Base-by-base conservation (phyloP, 1,139 yeast genomes). In the Candida mesenterica region DNA sequence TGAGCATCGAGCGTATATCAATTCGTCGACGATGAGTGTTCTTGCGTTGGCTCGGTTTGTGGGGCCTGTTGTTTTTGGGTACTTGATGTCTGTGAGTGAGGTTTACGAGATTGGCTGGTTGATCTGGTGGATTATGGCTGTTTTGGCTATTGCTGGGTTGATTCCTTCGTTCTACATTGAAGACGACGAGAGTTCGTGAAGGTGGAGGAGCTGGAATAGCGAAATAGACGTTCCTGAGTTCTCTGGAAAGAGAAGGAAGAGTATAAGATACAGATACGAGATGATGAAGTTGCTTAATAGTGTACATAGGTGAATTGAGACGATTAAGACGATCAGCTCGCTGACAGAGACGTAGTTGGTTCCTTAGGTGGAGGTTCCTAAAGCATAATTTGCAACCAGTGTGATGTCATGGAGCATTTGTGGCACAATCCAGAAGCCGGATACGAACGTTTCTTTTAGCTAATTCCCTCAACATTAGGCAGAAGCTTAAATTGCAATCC, bases 1-100 rank as follows among this genome's bases (percentile, higher is more conserved):
- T 20, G 36, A 48, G 32, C 57, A 54, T 35, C 42, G 59, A 12
- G 59, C 59, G 1, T 55, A 53, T 28, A 53, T 55, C 24, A 55
- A 55, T 33, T 45, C 56, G n/a, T 43, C 46, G 17, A 41, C 54
- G 5, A 49, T 54, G 51, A 50, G 56, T 35, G 43, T 55, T 33
- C 38, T 48, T 31, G 54, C 58, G 5, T 43, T 55, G 28, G 52
- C 57, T 9, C 40, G 57, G 16, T 52, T 49, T 31, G 37, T 46
- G 9, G 58, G 57, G 1, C 60, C 60, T 2, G 41, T 53, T n/a
- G 29, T 45, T 1, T 52, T 49, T 34, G 57, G 57, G 5, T 49
- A 46, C 28, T 32, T 53, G 35, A 51, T 51, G 55, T 40, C 50
- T 4, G 22, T 46, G 7, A 52, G 55, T 16, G 50, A 47, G 15